These are phyloP conservation scores for Peronospora belbahrii DNA, from an alignment of 352 stramenopile genomes.

Conservation along the genomic window DNA sequence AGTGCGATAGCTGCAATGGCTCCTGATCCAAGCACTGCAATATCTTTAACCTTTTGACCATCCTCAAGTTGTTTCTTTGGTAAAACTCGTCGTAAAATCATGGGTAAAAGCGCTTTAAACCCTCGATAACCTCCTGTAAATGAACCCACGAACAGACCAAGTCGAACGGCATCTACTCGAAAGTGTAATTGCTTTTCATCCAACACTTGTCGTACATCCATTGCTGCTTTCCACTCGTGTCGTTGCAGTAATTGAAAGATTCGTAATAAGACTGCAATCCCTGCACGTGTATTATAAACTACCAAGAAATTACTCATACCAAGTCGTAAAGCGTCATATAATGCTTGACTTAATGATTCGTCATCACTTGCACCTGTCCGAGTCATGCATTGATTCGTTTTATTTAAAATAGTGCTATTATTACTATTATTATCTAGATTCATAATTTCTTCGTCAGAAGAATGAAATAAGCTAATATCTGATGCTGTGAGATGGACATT, in stretches of 20 bases:
- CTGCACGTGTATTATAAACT: slow-evolving; percentile 81
- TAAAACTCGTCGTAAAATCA: slow-evolving; percentile 33
- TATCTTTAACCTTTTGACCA: slow-evolving; percentile 30
- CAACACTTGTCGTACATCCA: slow-evolving; percentile 55
- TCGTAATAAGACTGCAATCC: slow-evolving; percentile 63
- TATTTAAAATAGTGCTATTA: too few relatives aligned
- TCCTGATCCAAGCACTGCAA: slow-evolving; percentile 47
- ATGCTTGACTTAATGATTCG: slow-evolving; percentile 33
- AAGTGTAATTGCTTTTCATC: slow-evolving; percentile 73
- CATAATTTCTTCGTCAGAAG: slow-evolving; percentile 22
- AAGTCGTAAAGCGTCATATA: slow-evolving; percentile 63
- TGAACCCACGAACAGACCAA: slow-evolving; percentile 81
- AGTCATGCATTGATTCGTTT: slow-evolving; percentile 13
- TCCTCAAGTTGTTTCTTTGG: slow-evolving; percentile 11
- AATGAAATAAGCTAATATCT: slow-evolving; percentile 36
- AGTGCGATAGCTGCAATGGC: slow-evolving; percentile 55
- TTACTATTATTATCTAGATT: too few relatives aligned
- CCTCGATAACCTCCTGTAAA: slow-evolving; percentile 77
- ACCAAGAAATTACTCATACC: slow-evolving; percentile 81
- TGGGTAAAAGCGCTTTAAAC: slow-evolving; percentile 44
- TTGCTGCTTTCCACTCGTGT: slow-evolving; percentile 38
- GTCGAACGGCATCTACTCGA: slow-evolving; percentile 75
- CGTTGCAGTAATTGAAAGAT: slow-evolving; percentile 60
- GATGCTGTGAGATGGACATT: slow-evolving; percentile 32
- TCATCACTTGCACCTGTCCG: slow-evolving; percentile 18